These are phyloP conservation scores for Picochlorum sp. DNA, from an alignment of 139 green algal genomes.

Conservation along the genomic window DNA sequence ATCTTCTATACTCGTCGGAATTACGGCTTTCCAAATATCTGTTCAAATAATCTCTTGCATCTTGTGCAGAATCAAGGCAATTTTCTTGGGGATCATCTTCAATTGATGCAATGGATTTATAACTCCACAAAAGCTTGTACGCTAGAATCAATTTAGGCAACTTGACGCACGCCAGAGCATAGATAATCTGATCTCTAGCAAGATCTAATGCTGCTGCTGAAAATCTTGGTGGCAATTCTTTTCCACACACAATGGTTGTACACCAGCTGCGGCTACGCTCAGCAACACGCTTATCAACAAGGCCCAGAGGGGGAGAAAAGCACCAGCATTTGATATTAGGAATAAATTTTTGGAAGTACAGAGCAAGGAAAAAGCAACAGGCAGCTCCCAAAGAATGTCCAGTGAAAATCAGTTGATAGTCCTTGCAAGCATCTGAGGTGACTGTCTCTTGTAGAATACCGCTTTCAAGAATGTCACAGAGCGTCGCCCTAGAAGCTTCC, in stretches of 20 bases:
- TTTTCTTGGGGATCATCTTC: too few relatives aligned
- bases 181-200: not conserved
- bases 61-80: not conserved
- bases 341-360: not conserved
- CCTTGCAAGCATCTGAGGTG: not conserved
- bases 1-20: not conserved
- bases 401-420: not conserved
- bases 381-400: slow-evolving; percentile 3
- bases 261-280: not conserved
- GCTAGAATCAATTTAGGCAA: not conserved
- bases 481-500: not conserved
- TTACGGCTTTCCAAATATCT: not conserved
- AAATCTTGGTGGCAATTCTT: slow-evolving; percentile 4
- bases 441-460: not conserved
- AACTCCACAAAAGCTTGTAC: not conserved
- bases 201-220: not conserved
- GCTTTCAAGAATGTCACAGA: not conserved
- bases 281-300: not conserved
- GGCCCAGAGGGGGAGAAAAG: slow-evolving; percentile 2
- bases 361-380: not conserved
- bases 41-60: not conserved
- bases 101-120: not conserved
- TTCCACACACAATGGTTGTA: slow-evolving; percentile 4
- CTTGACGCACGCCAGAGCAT: not conserved
- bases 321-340: not conserved